Evolutionary conservation across 2,329 filamentous ascomycete species (phyloP).

Genomic region (Davidsoniella australis): DNA sequence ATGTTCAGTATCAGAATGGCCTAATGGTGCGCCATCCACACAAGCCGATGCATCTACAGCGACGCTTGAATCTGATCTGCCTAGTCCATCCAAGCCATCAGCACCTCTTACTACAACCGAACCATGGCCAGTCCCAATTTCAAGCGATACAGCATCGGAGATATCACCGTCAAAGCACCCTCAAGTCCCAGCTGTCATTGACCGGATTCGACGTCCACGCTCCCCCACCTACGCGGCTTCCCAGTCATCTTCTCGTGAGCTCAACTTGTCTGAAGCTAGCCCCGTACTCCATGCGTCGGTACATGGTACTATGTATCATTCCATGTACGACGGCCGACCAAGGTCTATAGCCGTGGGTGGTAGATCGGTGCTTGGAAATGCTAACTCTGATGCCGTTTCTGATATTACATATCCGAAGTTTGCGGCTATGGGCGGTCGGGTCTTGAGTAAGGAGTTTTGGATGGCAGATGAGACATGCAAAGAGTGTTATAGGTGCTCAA

Average conservation of each 20-base stretch:
- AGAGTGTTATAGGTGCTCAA: constrained; percentile 85
- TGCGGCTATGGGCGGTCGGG: constrained; percentile 64
- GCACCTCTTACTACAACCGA: constrained; percentile 13
- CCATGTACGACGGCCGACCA: constrained; percentile 28
- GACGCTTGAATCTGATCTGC: not conserved
- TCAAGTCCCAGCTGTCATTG: constrained; percentile 34
- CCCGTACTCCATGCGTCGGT: constrained; percentile 37
- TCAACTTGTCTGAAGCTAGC: constrained; percentile 37
- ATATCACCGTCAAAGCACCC: constrained; percentile 22
- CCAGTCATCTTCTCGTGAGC: constrained; percentile 41
- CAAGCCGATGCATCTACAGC: not conserved
- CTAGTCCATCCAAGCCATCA: constrained; percentile 21
- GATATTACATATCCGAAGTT: constrained; percentile 43
- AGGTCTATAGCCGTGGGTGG: constrained; percentile 22
- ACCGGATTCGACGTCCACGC: constrained; percentile 25
- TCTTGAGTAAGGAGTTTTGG: constrained; percentile 93
- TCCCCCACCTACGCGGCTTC: constrained; percentile 23
- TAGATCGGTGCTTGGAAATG: constrained; percentile 31
- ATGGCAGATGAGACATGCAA: constrained; percentile 98
- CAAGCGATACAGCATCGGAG: constrained; percentile 12
- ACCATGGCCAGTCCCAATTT: constrained; percentile 10
- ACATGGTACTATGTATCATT: constrained; percentile 39
- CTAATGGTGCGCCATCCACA: not conserved
- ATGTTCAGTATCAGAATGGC: constrained; percentile 1
- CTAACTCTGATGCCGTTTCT: constrained; percentile 35